These are phyloP conservation scores for Lycium ferocissimum DNA, from an alignment of 257 asterid genomes.

Conservation along the genomic window DNA sequence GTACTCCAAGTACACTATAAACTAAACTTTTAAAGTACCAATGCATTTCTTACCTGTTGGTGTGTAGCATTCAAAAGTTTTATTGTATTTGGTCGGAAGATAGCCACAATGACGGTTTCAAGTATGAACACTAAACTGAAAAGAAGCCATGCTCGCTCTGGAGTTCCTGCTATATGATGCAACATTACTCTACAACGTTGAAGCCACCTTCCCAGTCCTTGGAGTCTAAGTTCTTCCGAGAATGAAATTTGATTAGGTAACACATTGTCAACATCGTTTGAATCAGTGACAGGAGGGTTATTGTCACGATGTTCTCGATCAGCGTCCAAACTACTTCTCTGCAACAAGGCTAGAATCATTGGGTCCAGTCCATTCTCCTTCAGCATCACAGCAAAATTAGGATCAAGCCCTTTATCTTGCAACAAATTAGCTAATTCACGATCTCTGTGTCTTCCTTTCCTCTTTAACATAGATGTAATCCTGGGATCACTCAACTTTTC, in stretches of 20 bases:
- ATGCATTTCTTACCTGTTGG: slow-evolving; percentile 72
- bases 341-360: slow-evolving; percentile 95
- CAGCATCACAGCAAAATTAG: slow-evolving; percentile 98
- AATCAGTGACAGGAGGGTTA: slow-evolving; percentile 64
- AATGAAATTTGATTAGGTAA: slow-evolving; percentile 85
- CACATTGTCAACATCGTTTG: slow-evolving; percentile 68
- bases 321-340: slow-evolving; percentile 98
- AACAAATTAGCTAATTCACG: slow-evolving; percentile 81
- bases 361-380: slow-evolving; percentile 99
- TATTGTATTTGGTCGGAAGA: slow-evolving; percentile 79
- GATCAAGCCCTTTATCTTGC: slow-evolving; percentile 97
- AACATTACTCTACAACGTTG: slow-evolving; percentile 75
- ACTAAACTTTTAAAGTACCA: slow-evolving; percentile 26
- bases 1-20: slow-evolving; percentile 25
- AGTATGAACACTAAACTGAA: slow-evolving; percentile 87
- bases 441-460: slow-evolving; percentile 81
- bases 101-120: slow-evolving; percentile 85
- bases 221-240: slow-evolving; percentile 95
- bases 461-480: slow-evolving; percentile 82
- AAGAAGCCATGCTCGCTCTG: slow-evolving; percentile 97
- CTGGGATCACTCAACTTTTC: slow-evolving; percentile 92
- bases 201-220: slow-evolving; percentile 93
- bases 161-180: slow-evolving; percentile 91
- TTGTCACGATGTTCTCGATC: slow-evolving; percentile 96
- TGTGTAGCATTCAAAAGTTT: slow-evolving; percentile 73